phyloP scores from a whole-genome alignment of 768 basidiomycete species.

The Lenzites betulinus region DNA sequence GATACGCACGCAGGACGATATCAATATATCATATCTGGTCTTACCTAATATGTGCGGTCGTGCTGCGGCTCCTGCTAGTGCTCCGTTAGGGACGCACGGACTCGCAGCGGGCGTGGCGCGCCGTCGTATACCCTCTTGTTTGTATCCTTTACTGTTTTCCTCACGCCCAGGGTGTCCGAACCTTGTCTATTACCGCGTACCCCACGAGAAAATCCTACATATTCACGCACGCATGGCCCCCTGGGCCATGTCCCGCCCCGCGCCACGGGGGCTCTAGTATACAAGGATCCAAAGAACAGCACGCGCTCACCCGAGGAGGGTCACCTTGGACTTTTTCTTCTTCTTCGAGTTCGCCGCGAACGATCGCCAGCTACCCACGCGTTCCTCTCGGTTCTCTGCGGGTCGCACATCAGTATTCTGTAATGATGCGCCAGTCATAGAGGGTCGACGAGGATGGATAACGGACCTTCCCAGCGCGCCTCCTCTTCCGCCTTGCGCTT shows the following conservation, averaged over 20 bases:
- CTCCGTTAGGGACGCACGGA: conserved; percentile 6
- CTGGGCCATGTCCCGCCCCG: neutral
- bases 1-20: neutral
- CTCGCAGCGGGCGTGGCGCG: neutral
- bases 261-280: neutral
- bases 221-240: neutral
- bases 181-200: neutral
- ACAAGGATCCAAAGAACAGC: neutral
- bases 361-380: conserved; percentile 82
- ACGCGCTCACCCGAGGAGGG: conserved; percentile 29
- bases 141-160: neutral
- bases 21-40: neutral
- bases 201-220: neutral
- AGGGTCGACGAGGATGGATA: conserved; percentile 1
- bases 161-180: too few species aligned
- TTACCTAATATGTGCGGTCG: neutral
- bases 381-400: conserved; percentile 61
- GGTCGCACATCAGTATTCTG: neutral
- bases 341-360: conserved; percentile 72
- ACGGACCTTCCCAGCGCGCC: conserved; percentile 83
- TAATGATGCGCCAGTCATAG: too few species aligned
- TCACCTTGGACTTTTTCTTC: conserved; percentile 77
- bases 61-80: neutral
- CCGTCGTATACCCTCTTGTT: conserved; percentile 5
- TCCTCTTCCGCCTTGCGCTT: conserved; percentile 92